Evolutionary conservation across 2,329 filamentous ascomycete species (phyloP).

Genomic region (Penicillium sp.): DNA sequence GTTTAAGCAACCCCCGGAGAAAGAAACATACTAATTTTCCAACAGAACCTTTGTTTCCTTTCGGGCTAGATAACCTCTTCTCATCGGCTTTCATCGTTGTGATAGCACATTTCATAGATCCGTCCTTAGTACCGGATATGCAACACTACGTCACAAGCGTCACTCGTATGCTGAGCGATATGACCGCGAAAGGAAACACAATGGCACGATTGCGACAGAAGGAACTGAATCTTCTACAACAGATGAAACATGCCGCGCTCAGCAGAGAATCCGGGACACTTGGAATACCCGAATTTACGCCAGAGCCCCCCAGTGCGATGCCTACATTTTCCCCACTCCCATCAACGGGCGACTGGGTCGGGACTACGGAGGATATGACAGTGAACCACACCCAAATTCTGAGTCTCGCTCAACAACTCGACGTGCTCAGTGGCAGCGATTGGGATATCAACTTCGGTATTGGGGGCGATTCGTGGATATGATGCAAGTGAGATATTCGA

Average conservation of each 20-base stretch:
- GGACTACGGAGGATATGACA: neutral
- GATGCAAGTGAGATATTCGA: neutral
- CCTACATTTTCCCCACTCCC: neutral
- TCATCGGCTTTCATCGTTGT: neutral
- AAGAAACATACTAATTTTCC: neutral
- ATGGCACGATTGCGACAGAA: neutral
- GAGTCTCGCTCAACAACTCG: neutral
- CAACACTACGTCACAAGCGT: neutral
- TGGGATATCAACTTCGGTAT: neutral
- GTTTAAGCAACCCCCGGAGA: neutral
- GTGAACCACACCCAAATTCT: neutral
- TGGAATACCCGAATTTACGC: too few species aligned
- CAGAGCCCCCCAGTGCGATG: neutral
- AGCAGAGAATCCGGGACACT: neutral
- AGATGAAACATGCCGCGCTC: neutral
- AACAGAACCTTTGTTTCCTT: neutral
- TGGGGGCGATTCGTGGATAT: neutral
- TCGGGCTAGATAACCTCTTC: neutral
- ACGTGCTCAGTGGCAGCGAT: neutral
- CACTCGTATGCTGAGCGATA: neutral
- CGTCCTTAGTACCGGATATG: neutral
- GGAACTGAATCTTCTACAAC: neutral
- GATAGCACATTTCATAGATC: constrained; percentile 1
- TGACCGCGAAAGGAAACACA: neutral
- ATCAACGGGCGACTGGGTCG: neutral